Conservation (phyloP, 371 early-diverging fungal genomes). For the Cokeromyces recurvatus region DNA sequence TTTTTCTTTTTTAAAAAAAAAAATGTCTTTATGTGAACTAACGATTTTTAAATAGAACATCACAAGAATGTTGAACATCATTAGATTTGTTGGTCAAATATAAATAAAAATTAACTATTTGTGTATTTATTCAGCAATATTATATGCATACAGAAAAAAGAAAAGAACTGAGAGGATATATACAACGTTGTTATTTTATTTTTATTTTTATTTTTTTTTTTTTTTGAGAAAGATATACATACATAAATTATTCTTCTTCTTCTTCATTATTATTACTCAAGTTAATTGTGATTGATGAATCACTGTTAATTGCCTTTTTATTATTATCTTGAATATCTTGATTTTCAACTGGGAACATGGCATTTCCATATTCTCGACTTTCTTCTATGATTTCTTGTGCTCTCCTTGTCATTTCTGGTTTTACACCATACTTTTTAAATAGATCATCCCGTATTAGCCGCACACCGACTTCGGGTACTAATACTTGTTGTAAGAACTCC, state of each 20-base stretch:
- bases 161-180: too few species aligned
- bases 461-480: conserved; percentile 50
- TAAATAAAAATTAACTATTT: background rate
- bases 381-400: conserved; percentile 23
- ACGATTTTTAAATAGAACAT: conserved; percentile 43
- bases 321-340: conserved; percentile 1
- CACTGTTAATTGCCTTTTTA: background rate
- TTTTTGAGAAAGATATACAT: too few species aligned
- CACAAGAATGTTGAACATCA: conserved; percentile 71
- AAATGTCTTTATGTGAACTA: background rate
- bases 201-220: too few species aligned
- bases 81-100: conserved; percentile 20
- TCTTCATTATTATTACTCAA: too few species aligned
- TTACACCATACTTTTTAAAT: background rate
- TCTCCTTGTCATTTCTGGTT: background rate
- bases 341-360: conserved; percentile 12
- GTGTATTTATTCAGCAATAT: conserved; percentile 1
- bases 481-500: conserved; percentile 54
- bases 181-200: too few species aligned
- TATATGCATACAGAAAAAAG: too few species aligned
- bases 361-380: conserved; percentile 19
- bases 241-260: too few species aligned
- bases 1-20: background rate
- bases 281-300: too few species aligned
- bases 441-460: conserved; percentile 45